phyloP scores from a whole-genome alignment of 306 rosid species.

The Adenanthera pavonina region DNA sequence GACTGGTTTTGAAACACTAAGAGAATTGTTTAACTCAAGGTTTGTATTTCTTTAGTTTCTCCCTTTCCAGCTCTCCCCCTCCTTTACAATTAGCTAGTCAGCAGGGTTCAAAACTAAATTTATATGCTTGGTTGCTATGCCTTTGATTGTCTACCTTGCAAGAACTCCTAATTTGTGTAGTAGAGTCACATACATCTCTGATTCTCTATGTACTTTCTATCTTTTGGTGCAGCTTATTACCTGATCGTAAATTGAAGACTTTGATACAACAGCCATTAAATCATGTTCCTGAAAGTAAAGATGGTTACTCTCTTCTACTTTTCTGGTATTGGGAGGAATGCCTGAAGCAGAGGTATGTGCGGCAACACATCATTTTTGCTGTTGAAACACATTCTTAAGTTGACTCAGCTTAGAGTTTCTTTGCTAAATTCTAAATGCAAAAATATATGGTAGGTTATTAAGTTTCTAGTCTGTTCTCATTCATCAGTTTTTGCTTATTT shows the following conservation, averaged over 20 bases:
- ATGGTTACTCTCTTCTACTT: constrained; percentile 88
- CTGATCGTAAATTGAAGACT: constrained; percentile 88
- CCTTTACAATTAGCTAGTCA: background rate
- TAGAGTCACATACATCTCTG: constrained; percentile 13
- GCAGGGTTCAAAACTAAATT: background rate
- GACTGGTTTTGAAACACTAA: constrained; percentile 88
- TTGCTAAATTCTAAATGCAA: constrained; percentile 19
- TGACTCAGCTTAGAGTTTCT: constrained; percentile 14
- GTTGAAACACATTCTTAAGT: constrained; percentile 3
- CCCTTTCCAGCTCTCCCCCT: background rate
- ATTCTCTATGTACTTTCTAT: constrained; percentile 15
- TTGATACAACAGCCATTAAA: constrained; percentile 72
- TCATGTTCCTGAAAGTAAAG: constrained; percentile 79
- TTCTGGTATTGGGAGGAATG: constrained; percentile 98
- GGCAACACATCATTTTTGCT: constrained; percentile 27
- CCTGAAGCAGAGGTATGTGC: constrained; percentile 83
- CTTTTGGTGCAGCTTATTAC: constrained; percentile 69
- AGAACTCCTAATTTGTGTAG: background rate
- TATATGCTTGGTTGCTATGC: background rate
- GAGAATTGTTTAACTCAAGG: constrained; percentile 88
- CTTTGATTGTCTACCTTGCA: background rate
- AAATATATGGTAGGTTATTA: background rate
- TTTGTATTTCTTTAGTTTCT: constrained; percentile 32
- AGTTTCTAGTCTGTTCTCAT: background rate
- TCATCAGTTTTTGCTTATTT: background rate